phyloP scores from a whole-genome alignment of 2,329 filamentous ascomycete species.

The Pezicula radicicola region DNA sequence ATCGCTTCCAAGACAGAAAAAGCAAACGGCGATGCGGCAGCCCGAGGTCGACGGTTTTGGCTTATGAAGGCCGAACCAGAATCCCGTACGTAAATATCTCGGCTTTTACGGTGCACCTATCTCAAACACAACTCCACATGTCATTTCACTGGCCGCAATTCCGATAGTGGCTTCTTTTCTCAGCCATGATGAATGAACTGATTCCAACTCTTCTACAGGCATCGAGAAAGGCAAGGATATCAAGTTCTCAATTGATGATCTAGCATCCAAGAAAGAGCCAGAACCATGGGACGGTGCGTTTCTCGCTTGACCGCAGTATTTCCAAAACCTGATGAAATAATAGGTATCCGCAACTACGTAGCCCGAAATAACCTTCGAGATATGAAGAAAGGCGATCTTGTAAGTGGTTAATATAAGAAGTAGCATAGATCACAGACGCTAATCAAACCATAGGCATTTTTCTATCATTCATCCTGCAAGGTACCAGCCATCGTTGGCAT shows the following conservation, averaged over 20 bases:
- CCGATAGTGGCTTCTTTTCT: no score
- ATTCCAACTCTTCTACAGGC: no score
- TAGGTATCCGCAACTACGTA: conserved; percentile 48
- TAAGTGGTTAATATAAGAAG: no score
- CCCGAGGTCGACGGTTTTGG: conserved; percentile 57
- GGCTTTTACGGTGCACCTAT: no score
- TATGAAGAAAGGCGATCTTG: conserved; percentile 89
- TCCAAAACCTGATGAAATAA: conserved; percentile 5
- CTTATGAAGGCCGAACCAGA: conserved; percentile 88
- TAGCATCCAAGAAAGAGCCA: conserved; percentile 67
- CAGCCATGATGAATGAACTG: no score
- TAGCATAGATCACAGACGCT: no score
- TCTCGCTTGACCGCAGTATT: conserved; percentile 1
- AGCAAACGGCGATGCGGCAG: neutral
- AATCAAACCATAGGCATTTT: conserved; percentile 56
- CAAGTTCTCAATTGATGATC: conserved; percentile 90
- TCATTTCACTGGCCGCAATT: no score
- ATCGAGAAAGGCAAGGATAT: conserved; percentile 81
- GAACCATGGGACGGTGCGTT: conserved; percentile 88
- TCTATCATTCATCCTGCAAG: conserved; percentile 95
- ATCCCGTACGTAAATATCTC: conserved; percentile 52
- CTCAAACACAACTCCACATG: no score
- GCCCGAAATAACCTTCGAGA: conserved; percentile 86
- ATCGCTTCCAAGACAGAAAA: neutral
- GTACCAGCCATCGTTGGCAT: conserved; percentile 81